phyloP scores from a whole-genome alignment of 2,329 filamentous ascomycete species.

The Pseudogymnoascus sp. region DNA sequence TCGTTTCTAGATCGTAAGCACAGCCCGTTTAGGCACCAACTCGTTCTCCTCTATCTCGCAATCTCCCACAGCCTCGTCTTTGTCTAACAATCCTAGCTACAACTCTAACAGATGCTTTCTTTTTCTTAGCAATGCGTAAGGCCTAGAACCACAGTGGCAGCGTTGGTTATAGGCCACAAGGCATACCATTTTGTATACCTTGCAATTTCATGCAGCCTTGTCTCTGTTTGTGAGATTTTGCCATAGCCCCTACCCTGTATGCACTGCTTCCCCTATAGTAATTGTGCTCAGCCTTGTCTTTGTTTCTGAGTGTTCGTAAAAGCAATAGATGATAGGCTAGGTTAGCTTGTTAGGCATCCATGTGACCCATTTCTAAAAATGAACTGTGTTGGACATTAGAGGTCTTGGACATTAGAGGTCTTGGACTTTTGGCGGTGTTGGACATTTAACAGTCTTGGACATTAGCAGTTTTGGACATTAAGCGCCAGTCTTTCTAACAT shows the following conservation, averaged over 20 bases:
- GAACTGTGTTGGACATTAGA: background rate
- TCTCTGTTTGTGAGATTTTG: background rate
- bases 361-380: background rate
- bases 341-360: background rate
- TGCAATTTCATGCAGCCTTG: background rate
- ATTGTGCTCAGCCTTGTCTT: background rate
- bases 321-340: background rate
- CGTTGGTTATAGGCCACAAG: too few relatives aligned
- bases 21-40: background rate
- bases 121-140: too few relatives aligned
- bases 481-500: background rate
- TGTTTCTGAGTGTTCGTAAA: background rate
- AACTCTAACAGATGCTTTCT: too few relatives aligned
- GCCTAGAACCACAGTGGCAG: too few relatives aligned
- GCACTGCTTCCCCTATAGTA: background rate
- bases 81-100: too few relatives aligned
- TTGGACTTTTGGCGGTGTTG: too few relatives aligned
- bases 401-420: too few relatives aligned
- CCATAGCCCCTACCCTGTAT: background rate
- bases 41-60: background rate
- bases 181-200: background rate
- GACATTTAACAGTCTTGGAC: background rate
- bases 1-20: background rate
- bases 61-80: background rate
- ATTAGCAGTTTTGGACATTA: background rate